These are phyloP conservation scores for Cyberlindnera xylosilytica DNA, from an alignment of 805 yeast species.

Conservation along the genomic window DNA sequence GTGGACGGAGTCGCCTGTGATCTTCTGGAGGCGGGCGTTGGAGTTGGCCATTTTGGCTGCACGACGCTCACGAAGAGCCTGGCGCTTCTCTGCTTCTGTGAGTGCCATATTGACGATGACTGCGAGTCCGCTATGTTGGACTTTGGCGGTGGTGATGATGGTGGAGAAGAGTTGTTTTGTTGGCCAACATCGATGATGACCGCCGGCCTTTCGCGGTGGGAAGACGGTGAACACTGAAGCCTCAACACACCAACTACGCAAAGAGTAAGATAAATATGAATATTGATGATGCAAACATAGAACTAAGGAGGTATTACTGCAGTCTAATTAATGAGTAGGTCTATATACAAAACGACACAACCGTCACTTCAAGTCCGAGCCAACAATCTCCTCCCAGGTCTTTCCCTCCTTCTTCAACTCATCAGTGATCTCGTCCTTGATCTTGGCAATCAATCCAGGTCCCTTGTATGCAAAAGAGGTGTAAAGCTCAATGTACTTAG, in stretches of 20 bases:
- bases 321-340: no score
- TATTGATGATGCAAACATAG: no score
- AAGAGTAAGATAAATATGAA: no score
- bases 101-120: slow-evolving; percentile 7
- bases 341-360: no score
- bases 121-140: background rate
- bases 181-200: no score
- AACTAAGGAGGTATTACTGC: no score
- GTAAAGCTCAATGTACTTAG: slow-evolving; percentile 81
- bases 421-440: slow-evolving; percentile 54
- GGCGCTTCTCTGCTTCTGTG: slow-evolving; percentile 27
- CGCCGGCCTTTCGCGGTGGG: no score
- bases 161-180: no score
- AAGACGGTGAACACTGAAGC: no score
- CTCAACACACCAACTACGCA: no score
- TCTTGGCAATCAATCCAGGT: slow-evolving; percentile 70
- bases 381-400: slow-evolving; percentile 81
- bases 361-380: slow-evolving; percentile 41
- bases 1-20: slow-evolving; percentile 25
- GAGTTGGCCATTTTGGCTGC: slow-evolving; percentile 26
- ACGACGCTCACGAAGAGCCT: slow-evolving; percentile 26
- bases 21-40: slow-evolving; percentile 21
- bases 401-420: slow-evolving; percentile 71
- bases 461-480: slow-evolving; percentile 92
- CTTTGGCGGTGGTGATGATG: no score